Evolutionary conservation across 176 grass and related monocot species (phyloP), one percentile per base, ranked within the genome.

Genomic region (Themeda triandra): DNA sequence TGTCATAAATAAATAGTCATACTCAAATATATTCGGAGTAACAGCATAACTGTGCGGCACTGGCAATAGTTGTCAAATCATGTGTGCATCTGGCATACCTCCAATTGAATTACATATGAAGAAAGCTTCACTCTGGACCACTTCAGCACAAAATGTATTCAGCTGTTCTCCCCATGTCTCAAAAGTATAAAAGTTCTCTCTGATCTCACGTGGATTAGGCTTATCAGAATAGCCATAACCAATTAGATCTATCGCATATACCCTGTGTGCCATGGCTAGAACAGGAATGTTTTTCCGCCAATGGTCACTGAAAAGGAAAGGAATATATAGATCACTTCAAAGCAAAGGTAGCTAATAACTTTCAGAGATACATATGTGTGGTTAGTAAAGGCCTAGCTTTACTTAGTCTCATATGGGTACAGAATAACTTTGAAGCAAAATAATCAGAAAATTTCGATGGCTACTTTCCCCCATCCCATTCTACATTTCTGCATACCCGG

Each of bases 71-170:
- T 71, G 12, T 24, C 77, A 15, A 78, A 83, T 42, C 15, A 27
- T 36, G 13, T 42, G 27, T 73, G 36, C 27, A 87, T 36, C 18
- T 74, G 69, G 18, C 79, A 81, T 89, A 95, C 93, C 96, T 92
- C 96, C 96, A 75, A 98, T 98, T 45, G 96, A 98, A 85, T 98
- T 98, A 71, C 96, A 95, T 85, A 98, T 98, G 80, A 98, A 98
- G 91, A 98, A 98, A 66, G 93, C 93, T 60, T 85, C 75, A 67
- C 89, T 90, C 53, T 77, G 88, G 60, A 98, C 74, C 42, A 98
- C 89, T 63, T 98, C 93, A 37, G 74, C 66, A 76, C 96, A 98
- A 86, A 98, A 98, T 1, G 63, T 84, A 80, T 93, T 98, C 27
- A 98, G 81, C 59, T 98, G 93, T 66, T 95, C 91, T 71, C 89